Percentiles rank a stretch among this genome's conserved stretches.
Conservation (phyloP, 129 eudicot species). For the Tagetes patula region DNA sequence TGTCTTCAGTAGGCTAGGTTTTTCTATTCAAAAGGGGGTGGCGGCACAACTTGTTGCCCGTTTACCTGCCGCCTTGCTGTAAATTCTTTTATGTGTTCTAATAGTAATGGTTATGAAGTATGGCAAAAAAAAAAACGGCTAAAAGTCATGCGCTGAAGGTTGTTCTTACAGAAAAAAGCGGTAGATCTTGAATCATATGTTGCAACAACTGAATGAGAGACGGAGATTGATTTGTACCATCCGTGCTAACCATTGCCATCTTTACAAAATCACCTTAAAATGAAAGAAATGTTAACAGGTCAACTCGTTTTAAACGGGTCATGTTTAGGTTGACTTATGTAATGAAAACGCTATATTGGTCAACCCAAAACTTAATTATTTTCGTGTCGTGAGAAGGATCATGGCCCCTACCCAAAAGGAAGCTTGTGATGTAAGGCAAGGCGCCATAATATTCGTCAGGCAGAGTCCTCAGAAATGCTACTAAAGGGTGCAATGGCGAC, state of each 20-base stretch:
- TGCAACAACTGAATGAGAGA: conserved; percentile 31
- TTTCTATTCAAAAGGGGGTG: too few species aligned
- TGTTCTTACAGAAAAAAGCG: conserved; percentile 20
- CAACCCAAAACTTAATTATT: too few species aligned
- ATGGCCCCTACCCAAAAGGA: conserved; percentile 52
- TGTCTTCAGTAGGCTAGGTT: too few species aligned
- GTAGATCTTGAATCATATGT: conserved; percentile 53
- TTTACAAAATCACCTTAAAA: conserved; percentile 73
- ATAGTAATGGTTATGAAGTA: too few species aligned
- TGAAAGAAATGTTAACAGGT: not conserved
- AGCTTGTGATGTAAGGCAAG: conserved; percentile 66
- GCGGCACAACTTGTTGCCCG: too few species aligned
- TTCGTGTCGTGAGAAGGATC: too few species aligned
- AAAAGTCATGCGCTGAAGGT: conserved; percentile 4
- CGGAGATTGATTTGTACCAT: conserved; percentile 23
- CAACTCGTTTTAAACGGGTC: too few species aligned
- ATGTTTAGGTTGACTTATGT: too few species aligned
- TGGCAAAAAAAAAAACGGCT: not conserved
- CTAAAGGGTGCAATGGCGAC: conserved; percentile 64
- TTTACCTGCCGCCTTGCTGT: too few species aligned
- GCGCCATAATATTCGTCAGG: conserved; percentile 63
- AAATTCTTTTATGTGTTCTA: too few species aligned
- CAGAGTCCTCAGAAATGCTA: conserved; percentile 58
- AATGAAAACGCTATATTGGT: too few species aligned
- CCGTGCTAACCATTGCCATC: conserved; percentile 61